A percentile compares a stretch with the other conserved stretches of the same genome.
Conservation (phyloP, 805 yeast genomes). For the Candida parachauliodes region DNA sequence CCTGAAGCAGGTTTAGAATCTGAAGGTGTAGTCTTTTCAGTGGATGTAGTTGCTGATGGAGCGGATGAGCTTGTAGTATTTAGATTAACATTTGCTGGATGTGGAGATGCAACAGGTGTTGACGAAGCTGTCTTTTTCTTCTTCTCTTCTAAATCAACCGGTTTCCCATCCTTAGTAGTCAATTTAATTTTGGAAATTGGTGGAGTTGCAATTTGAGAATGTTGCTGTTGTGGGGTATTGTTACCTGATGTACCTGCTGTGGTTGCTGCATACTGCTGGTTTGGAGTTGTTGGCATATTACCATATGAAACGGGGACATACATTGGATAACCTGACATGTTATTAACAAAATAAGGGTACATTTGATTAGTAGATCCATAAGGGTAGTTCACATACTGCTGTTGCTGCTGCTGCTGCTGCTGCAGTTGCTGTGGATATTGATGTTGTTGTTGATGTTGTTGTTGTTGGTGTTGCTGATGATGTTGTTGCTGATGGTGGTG, state of each 20-base stretch:
- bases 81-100: slow-evolving; percentile 8
- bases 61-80: slow-evolving; percentile 10
- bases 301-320: slow-evolving; percentile 19
- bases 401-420: slow-evolving; percentile 10
- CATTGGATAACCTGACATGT: slow-evolving; percentile 18
- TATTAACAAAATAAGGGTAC: slow-evolving; percentile 15
- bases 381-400: slow-evolving; percentile 7
- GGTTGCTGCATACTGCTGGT: slow-evolving; percentile 10
- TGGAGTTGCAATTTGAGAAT: slow-evolving; percentile 9
- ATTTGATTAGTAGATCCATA: slow-evolving; percentile 7
- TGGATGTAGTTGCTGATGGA: slow-evolving; percentile 11
- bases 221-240: slow-evolving; percentile 9
- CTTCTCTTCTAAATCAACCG: slow-evolving; percentile 40
- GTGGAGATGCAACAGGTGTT: slow-evolving; percentile 32
- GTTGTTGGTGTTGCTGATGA: slow-evolving; percentile 10
- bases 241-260: slow-evolving; percentile 7
- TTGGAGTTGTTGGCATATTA: slow-evolving; percentile 12
- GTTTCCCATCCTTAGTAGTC: slow-evolving; percentile 42
- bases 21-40: slow-evolving; percentile 12
- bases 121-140: slow-evolving; percentile 25
- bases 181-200: slow-evolving; percentile 28
- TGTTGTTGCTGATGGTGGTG: slow-evolving; percentile 14
- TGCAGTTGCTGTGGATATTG: slow-evolving; percentile 8
- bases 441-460: slow-evolving; percentile 9
- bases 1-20: slow-evolving; percentile 13